Conservation (phyloP, 2,329 filamentous ascomycete genomes). For the Ophiostoma novo-ulmi region DNA sequence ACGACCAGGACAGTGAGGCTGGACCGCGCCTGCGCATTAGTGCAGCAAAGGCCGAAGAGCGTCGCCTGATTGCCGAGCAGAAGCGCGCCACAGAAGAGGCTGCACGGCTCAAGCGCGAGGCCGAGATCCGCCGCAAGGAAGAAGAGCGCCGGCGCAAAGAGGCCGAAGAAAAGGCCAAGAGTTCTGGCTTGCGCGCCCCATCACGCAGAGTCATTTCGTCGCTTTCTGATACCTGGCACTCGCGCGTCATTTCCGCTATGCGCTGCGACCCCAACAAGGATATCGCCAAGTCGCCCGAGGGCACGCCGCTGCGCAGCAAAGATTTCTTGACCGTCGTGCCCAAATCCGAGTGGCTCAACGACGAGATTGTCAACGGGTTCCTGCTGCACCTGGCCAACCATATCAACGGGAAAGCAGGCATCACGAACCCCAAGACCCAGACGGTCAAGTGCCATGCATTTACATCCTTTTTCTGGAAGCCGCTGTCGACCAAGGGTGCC, state of each 20-base stretch:
- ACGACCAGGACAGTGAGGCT: neutral
- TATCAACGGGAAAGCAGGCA: slow-evolving; percentile 53
- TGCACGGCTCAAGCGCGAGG: slow-evolving; percentile 27
- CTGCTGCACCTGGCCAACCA: slow-evolving; percentile 56
- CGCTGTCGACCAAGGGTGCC: slow-evolving; percentile 46
- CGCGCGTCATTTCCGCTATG: slow-evolving; percentile 36
- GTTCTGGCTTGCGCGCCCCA: slow-evolving; percentile 31
- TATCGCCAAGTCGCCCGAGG: slow-evolving; percentile 46
- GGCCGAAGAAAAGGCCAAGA: slow-evolving; percentile 27
- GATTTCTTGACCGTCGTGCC: slow-evolving; percentile 61
- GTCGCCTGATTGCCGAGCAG: slow-evolving; percentile 25
- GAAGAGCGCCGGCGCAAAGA: slow-evolving; percentile 29
- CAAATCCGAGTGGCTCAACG: slow-evolving; percentile 63
- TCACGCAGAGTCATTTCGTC: slow-evolving; percentile 29
- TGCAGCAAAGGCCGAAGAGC: slow-evolving; percentile 30
- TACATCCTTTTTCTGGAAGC: slow-evolving; percentile 61
- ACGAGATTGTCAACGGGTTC: slow-evolving; percentile 66
- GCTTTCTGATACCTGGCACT: slow-evolving; percentile 39
- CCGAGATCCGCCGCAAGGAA: slow-evolving; percentile 27
- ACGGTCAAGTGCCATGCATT: slow-evolving; percentile 59
- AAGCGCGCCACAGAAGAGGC: slow-evolving; percentile 28
- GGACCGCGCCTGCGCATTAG: slow-evolving; percentile 29
- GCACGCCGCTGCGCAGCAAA: slow-evolving; percentile 47
- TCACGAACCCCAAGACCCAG: slow-evolving; percentile 40
- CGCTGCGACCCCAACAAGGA: slow-evolving; percentile 34